Evolutionary conservation across 345 rosid genomes (phyloP).

Genomic region (Lumnitzera racemosa): DNA sequence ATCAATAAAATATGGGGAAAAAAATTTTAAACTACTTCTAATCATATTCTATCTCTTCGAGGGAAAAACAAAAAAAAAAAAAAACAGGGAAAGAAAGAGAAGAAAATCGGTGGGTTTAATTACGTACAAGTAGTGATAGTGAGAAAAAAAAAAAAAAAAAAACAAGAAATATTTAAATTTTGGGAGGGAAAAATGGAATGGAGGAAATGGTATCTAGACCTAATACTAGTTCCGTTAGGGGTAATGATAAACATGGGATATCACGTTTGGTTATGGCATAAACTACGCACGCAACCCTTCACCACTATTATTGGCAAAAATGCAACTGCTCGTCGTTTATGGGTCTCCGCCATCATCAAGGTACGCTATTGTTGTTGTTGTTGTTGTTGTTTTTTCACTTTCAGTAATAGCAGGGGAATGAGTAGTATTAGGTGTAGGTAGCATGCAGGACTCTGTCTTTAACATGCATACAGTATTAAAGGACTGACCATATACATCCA

Average conservation of each 20-base stretch:
- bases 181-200: constrained; percentile 55
- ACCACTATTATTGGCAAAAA: constrained; percentile 75
- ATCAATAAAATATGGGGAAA: too few species aligned
- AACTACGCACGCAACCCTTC: constrained; percentile 64
- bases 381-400: not conserved
- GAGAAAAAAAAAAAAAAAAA: not conserved
- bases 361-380: constrained; percentile 18
- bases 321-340: constrained; percentile 49
- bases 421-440: not conserved
- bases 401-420: not conserved
- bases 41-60: too few species aligned
- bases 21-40: too few species aligned
- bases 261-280: constrained; percentile 71
- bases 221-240: constrained; percentile 63
- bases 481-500: too few species aligned
- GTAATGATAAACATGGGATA: constrained; percentile 34
- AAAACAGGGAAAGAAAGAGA: too few species aligned
- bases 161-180: not conserved
- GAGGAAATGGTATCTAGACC: constrained; percentile 69
- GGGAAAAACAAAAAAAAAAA: too few species aligned
- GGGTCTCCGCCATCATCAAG: constrained; percentile 88
- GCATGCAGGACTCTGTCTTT: not conserved
- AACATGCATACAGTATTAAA: too few species aligned
- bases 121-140: too few species aligned
- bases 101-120: too few species aligned